Conservation (phyloP, 2,329 filamentous ascomycete genomes). For the Alternaria alternata region DNA sequence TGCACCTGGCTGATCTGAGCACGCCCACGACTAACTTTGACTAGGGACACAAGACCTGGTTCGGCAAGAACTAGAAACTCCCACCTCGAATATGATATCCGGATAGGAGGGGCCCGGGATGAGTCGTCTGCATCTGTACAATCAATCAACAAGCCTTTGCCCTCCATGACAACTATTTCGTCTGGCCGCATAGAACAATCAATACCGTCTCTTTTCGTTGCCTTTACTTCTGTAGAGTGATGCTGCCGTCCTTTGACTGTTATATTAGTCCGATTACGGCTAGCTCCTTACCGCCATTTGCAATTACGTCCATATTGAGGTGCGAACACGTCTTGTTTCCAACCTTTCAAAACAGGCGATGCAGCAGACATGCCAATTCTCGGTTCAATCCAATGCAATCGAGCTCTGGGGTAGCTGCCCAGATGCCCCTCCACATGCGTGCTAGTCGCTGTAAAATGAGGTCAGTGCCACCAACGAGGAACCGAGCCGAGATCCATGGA, state of each 20-base stretch:
- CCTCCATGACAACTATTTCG: slow-evolving; percentile 11
- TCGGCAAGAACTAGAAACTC: slow-evolving; percentile 46
- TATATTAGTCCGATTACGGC: background rate
- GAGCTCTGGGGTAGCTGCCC: slow-evolving; percentile 10
- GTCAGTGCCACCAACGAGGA: slow-evolving; percentile 31
- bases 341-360: background rate
- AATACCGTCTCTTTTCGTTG: background rate
- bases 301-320: background rate
- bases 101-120: slow-evolving; percentile 18
- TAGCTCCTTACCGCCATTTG: background rate
- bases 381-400: background rate
- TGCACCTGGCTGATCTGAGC: background rate
- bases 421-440: slow-evolving; percentile 35
- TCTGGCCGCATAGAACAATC: slow-evolving; percentile 9
- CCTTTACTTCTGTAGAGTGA: background rate
- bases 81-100: slow-evolving; percentile 10
- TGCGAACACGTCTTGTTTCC: background rate
- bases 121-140: slow-evolving; percentile 41
- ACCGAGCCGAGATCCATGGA: slow-evolving; percentile 29
- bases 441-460: slow-evolving; percentile 37
- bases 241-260: background rate
- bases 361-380: background rate
- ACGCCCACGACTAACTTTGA: slow-evolving; percentile 7
- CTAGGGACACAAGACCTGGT: slow-evolving; percentile 80
- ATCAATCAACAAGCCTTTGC: slow-evolving; percentile 36